These are phyloP conservation scores for Ophiocordyceps camponoti-leonardi DNA, from an alignment of 2,329 filamentous ascomycete species.

Conservation along the genomic window DNA sequence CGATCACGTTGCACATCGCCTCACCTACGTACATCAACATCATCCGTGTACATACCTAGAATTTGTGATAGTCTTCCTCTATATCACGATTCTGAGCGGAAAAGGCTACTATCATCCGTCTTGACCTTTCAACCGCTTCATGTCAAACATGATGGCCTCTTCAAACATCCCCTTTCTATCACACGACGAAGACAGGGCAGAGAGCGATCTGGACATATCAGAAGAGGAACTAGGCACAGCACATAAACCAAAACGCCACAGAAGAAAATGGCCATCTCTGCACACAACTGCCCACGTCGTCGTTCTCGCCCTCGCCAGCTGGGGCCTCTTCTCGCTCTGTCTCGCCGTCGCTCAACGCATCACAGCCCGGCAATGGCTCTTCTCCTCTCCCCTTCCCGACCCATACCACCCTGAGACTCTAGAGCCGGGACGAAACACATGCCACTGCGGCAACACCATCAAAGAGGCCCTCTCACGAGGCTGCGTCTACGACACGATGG, in stretches of 20 bases:
- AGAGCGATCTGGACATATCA: neutral
- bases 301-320: neutral
- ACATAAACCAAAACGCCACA: neutral
- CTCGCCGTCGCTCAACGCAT: neutral
- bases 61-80: no score
- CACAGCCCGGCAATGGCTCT: neutral
- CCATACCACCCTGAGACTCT: neutral
- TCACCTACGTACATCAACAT: neutral
- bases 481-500: conserved; percentile 17
- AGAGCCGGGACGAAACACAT: conserved; percentile 3
- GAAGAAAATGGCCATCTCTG: neutral
- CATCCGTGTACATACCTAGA: no score
- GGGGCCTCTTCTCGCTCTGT: neutral
- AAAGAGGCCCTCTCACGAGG: conserved; percentile 9
- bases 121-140: neutral
- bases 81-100: no score
- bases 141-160: neutral
- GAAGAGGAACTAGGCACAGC: neutral
- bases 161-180: neutral
- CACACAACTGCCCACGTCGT: neutral
- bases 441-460: conserved; percentile 14
- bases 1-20: neutral
- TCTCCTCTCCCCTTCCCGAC: neutral
- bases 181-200: neutral
- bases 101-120: no score